Evolutionary conservation across 495 filamentous ascomycete species (phyloP).

Genomic region (Oleoguttula mirabilis): DNA sequence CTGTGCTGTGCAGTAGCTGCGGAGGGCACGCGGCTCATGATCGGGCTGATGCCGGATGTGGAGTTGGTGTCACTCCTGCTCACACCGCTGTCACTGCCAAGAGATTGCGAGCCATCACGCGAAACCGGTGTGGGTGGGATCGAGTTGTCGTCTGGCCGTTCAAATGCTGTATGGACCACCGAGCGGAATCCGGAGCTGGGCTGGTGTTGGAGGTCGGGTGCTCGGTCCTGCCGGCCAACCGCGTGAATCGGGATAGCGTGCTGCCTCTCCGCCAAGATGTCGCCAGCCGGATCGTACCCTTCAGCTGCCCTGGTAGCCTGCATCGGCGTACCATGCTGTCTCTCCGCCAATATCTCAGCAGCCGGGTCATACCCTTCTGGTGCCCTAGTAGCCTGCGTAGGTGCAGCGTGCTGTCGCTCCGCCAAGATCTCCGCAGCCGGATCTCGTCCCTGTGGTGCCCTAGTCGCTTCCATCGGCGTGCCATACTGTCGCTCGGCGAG

Average conservation of each 20-base stretch:
- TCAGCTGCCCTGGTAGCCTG: background rate
- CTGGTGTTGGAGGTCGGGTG: slow-evolving; percentile 37
- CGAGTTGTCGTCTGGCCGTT: slow-evolving; percentile 30
- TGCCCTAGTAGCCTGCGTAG: background rate
- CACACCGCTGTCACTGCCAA: slow-evolving; percentile 28
- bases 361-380: background rate
- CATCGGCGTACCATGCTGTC: too few species aligned
- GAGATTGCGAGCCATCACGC: slow-evolving; percentile 15
- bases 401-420: too few species aligned
- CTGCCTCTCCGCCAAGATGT: background rate
- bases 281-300: background rate
- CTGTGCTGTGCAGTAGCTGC: slow-evolving; percentile 20
- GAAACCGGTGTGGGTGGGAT: slow-evolving; percentile 46
- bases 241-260: slow-evolving; percentile 20
- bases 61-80: slow-evolving; percentile 52
- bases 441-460: background rate
- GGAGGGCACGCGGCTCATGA: slow-evolving; percentile 45
- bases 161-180: slow-evolving; percentile 59
- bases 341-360: background rate
- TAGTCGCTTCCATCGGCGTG: background rate
- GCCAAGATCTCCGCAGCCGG: slow-evolving; percentile 1
- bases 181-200: slow-evolving; percentile 52
- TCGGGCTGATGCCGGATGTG: slow-evolving; percentile 56
- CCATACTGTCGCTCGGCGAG: background rate
- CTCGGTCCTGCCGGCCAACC: slow-evolving; percentile 20